Conservation (phyloP, 306 rosid species). For the Erythrophleum fordii region DNA sequence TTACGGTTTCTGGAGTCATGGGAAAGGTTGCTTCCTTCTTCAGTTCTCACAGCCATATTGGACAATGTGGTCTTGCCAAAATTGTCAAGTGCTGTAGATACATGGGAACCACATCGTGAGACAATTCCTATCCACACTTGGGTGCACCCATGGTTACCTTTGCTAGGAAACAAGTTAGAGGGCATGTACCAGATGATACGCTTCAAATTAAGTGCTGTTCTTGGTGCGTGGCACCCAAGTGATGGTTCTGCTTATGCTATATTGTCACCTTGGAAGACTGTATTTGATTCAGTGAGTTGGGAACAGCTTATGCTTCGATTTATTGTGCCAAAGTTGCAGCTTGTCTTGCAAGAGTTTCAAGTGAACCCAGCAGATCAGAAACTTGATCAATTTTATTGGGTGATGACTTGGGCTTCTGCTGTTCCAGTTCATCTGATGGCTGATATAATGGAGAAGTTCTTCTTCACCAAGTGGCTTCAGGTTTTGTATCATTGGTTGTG, state of each 20-base stretch:
- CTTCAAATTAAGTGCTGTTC: conserved; percentile 78
- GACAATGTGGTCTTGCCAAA: conserved; percentile 81
- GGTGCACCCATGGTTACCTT: conserved; percentile 98
- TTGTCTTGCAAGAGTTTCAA: conserved; percentile 87
- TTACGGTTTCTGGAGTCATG: conserved; percentile 77
- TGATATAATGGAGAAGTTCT: conserved; percentile 78
- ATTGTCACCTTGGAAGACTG: conserved; percentile 87
- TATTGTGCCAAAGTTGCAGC: conserved; percentile 87
- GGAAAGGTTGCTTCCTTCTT: conserved; percentile 79
- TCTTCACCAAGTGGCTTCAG: conserved; percentile 89
- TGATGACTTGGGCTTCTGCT: conserved; percentile 82
- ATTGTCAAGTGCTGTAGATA: conserved; percentile 73
- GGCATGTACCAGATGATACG: conserved; percentile 77
- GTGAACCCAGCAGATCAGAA: conserved; percentile 86
- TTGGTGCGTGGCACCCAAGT: conserved; percentile 96
- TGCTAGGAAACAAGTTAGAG: conserved; percentile 81
- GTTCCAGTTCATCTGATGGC: conserved; percentile 87
- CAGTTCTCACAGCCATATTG: conserved; percentile 66
- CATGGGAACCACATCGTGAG: conserved; percentile 94
- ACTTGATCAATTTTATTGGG: conserved; percentile 90
- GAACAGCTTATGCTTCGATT: conserved; percentile 86
- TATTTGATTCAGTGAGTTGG: conserved; percentile 88
- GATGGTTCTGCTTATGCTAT: conserved; percentile 84
- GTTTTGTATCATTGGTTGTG: conserved; percentile 86
- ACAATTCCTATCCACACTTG: conserved; percentile 90